Conservation (phyloP, 106 monocot genomes). For the Vanilla planifolia region DNA sequence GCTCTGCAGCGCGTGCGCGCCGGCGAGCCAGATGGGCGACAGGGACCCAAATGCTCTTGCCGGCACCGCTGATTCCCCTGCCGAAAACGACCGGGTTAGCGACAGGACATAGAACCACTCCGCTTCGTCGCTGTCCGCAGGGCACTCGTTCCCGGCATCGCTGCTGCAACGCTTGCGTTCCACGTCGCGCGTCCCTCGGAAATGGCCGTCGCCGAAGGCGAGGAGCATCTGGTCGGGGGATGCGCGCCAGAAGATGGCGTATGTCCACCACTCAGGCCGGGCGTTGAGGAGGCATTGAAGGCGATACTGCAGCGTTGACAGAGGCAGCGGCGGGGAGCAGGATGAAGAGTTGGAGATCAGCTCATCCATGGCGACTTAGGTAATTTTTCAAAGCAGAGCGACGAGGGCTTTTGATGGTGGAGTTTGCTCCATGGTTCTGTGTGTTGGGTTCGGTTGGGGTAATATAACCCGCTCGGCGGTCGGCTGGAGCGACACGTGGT, state of each 20-base stretch:
- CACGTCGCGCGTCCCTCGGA: constrained; percentile 22
- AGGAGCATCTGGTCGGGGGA: constrained; percentile 10
- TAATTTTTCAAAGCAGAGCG: too few species aligned
- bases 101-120: constrained; percentile 71
- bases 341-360: constrained; percentile 17
- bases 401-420: background rate
- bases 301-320: constrained; percentile 13
- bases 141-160: background rate
- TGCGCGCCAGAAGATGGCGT: constrained; percentile 54
- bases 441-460: background rate
- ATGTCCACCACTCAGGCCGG: constrained; percentile 48
- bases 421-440: background rate
- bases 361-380: constrained; percentile 17
- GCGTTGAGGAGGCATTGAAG: constrained; percentile 32
- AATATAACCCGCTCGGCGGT: background rate
- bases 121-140: constrained; percentile 20
- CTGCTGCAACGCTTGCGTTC: background rate
- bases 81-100: constrained; percentile 23
- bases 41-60: constrained; percentile 25
- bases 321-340: background rate
- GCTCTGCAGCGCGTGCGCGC: constrained; percentile 16
- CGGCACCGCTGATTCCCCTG: constrained; percentile 24
- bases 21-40: constrained; percentile 32
- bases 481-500: background rate
- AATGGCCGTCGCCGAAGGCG: constrained; percentile 42